phyloP scores from a whole-genome alignment of 2,329 filamentous ascomycete genomes.

The Rhinocladiella similis region DNA sequence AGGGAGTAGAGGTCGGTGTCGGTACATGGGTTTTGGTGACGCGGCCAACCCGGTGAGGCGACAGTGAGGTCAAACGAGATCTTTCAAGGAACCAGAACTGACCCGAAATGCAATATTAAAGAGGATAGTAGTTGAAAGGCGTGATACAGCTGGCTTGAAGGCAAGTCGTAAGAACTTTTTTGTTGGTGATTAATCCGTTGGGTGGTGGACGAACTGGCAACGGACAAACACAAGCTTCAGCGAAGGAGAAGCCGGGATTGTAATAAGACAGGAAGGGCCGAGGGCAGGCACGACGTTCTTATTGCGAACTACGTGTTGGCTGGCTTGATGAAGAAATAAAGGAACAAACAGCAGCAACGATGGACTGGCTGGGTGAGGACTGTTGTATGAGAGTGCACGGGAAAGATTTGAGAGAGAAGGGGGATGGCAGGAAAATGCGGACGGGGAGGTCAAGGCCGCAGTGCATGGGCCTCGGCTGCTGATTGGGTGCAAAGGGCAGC shows the following conservation, averaged over 20 bases:
- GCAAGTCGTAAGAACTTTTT: conserved; percentile 25
- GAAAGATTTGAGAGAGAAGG: conserved; percentile 35
- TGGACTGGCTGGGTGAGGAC: conserved; percentile 24
- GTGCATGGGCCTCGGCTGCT: conserved; percentile 3
- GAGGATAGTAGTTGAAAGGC: conserved; percentile 19
- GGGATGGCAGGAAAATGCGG: conserved; percentile 24
- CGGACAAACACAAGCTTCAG: conserved; percentile 26
- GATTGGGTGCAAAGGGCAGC: conserved; percentile 3
- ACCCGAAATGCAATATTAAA: conserved; percentile 33
- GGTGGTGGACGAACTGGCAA: conserved; percentile 16
- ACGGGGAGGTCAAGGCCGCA: conserved; percentile 14
- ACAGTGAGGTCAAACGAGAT: conserved; percentile 2
- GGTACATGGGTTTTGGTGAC: background rate
- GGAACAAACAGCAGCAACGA: conserved; percentile 37
- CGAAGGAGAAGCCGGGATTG: conserved; percentile 25
- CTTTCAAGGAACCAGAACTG: conserved; percentile 6
- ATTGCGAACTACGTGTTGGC: conserved; percentile 26
- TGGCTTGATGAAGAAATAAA: conserved; percentile 32
- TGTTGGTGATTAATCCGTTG: conserved; percentile 23
- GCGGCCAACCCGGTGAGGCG: background rate
- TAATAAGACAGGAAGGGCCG: conserved; percentile 21
- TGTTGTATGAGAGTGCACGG: conserved; percentile 30
- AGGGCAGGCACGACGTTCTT: conserved; percentile 28
- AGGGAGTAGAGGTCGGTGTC: background rate
- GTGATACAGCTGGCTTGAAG: conserved; percentile 15